These are phyloP conservation scores for Alliaria petiolata DNA, from an alignment of 345 rosid genomes.

Conservation along the genomic window DNA sequence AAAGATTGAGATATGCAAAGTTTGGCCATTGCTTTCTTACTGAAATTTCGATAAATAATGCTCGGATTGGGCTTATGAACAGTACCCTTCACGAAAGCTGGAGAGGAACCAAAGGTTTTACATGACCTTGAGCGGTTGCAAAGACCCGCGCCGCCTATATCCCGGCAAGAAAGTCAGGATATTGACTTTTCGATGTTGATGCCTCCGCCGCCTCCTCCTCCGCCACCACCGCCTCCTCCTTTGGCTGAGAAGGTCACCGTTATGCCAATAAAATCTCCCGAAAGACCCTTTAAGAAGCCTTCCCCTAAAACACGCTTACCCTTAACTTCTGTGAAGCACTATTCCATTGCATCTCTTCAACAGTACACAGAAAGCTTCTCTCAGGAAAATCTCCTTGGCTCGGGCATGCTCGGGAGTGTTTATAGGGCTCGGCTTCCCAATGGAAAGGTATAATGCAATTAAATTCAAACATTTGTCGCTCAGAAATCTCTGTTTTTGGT, in stretches of 20 bases:
- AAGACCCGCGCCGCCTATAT: conserved; percentile 24
- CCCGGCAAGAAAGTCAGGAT: conserved; percentile 48
- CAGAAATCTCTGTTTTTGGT: neutral
- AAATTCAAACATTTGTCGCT: neutral
- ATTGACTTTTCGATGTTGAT: conserved; percentile 53
- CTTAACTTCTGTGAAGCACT: conserved; percentile 61
- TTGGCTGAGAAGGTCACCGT: conserved; percentile 50
- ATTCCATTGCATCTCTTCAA: conserved; percentile 92
- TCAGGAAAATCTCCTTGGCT: conserved; percentile 80
- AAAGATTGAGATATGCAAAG: conserved; percentile 8
- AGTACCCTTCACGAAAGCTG: conserved; percentile 45
- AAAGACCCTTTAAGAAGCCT: conserved; percentile 42
- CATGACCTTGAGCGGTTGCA: conserved; percentile 43
- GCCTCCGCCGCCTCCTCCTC: conserved; percentile 47
- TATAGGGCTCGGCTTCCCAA: conserved; percentile 82
- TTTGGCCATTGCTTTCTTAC: neutral
- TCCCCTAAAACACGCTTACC: conserved; percentile 41
- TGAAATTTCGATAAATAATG: neutral
- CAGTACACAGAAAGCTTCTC: conserved; percentile 95
- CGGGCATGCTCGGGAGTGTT: conserved; percentile 93
- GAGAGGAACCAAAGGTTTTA: conserved; percentile 44
- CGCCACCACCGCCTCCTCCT: conserved; percentile 60
- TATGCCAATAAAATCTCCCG: conserved; percentile 49
- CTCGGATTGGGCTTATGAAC: conserved; percentile 24
- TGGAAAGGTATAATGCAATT: conserved; percentile 54